A percentile compares a stretch with the other conserved stretches of the same genome.
These are phyloP conservation scores for Tuber indicum DNA, from an alignment of 495 filamentous ascomycete genomes.

Conservation along the genomic window DNA sequence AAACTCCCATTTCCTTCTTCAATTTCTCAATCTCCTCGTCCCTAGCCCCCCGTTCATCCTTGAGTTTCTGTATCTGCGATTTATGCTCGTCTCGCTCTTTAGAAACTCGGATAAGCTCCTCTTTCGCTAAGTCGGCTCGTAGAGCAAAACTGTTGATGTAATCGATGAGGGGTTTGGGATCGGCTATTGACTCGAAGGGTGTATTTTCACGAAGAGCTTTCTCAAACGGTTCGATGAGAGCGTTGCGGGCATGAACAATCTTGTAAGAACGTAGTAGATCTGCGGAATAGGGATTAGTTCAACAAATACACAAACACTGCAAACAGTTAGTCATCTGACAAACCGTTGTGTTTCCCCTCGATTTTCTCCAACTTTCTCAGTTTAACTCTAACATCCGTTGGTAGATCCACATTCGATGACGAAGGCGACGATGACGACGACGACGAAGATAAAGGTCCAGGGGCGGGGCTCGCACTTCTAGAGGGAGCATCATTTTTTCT, in stretches of 20 bases:
- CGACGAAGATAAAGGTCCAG: background rate
- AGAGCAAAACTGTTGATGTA: constrained; percentile 86
- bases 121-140: constrained; percentile 81
- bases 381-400: constrained; percentile 63
- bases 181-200: constrained; percentile 76
- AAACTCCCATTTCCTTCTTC: constrained; percentile 16
- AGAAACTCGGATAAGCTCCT: constrained; percentile 83
- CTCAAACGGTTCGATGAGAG: constrained; percentile 87
- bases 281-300: constrained; percentile 40
- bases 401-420: constrained; percentile 53
- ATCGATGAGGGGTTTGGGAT: constrained; percentile 78
- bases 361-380: constrained; percentile 75
- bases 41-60: constrained; percentile 49
- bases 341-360: constrained; percentile 81
- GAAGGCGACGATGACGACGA: constrained; percentile 32
- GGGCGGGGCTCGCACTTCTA: background rate
- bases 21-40: constrained; percentile 32
- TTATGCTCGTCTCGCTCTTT: constrained; percentile 74
- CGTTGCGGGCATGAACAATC: constrained; percentile 75
- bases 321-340: constrained; percentile 1
- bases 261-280: constrained; percentile 88
- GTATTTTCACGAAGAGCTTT: constrained; percentile 83
- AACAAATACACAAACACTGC: constrained; percentile 10
- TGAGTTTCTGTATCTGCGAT: constrained; percentile 60
- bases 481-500: constrained; percentile 9